phyloP scores from a whole-genome alignment of 2,329 filamentous ascomycete species.

The Cercospora zeina region DNA sequence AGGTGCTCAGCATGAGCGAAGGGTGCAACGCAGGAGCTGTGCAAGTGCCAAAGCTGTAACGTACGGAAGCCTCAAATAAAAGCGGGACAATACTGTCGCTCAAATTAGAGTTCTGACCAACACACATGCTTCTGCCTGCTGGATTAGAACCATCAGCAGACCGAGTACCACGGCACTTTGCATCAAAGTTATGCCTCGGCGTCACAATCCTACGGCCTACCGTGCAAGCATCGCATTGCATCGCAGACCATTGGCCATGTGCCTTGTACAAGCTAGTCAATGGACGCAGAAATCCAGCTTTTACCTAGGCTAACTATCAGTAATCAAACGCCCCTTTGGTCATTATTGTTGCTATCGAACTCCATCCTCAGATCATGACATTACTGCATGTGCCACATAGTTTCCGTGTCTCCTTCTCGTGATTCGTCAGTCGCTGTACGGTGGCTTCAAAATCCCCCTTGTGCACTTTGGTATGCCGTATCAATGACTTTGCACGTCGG shows the following conservation, averaged over 20 bases:
- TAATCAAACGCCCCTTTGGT: neutral
- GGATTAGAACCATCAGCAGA: neutral
- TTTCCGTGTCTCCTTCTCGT: neutral
- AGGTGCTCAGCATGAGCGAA: neutral
- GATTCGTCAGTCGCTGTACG: neutral
- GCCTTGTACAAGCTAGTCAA: neutral
- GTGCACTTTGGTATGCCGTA: neutral
- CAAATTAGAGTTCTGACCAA: neutral
- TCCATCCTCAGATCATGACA: neutral
- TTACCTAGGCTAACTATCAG: conserved; percentile 5
- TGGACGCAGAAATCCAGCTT: neutral
- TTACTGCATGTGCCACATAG: neutral
- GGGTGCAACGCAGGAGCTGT: neutral
- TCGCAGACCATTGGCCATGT: neutral
- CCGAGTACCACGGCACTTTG: conserved; percentile 3
- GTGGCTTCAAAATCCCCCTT: neutral
- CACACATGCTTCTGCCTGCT: neutral
- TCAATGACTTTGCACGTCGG: neutral
- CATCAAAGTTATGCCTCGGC: conserved; percentile 6
- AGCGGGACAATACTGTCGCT: neutral
- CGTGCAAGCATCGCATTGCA: neutral
- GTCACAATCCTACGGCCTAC: neutral
- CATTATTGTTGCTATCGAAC: neutral
- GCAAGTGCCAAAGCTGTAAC: neutral
- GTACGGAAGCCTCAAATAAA: neutral